These are phyloP conservation scores for Fusarium acutatum DNA, from an alignment of 2,329 filamentous ascomycete species.

Conservation along the genomic window DNA sequence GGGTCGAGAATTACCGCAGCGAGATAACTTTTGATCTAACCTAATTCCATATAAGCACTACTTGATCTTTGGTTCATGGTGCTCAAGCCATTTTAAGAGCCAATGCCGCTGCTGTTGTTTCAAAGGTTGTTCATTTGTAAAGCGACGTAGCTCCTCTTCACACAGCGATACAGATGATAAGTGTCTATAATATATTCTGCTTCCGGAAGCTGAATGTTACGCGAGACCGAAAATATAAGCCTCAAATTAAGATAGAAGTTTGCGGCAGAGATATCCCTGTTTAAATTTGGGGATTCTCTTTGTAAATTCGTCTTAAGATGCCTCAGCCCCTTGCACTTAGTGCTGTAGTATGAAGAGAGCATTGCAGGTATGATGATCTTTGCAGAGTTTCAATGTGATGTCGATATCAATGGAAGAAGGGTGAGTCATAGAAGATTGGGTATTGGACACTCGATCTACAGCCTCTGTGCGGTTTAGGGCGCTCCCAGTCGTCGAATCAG, in stretches of 20 bases:
- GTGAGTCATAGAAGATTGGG: fast-evolving
- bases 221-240: no score
- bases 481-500: not conserved
- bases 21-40: fast-evolving
- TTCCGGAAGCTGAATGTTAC: no score
- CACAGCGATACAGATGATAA: no score
- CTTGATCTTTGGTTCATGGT: fast-evolving
- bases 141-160: not conserved
- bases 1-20: not conserved
- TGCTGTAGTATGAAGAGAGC: no score
- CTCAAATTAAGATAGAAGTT: no score
- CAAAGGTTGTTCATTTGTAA: not conserved
- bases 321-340: not conserved
- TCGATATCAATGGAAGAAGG: not conserved
- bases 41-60: fast-evolving
- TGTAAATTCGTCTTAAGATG: fast-evolving
- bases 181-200: no score
- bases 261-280: no score
- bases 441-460: not conserved
- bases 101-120: fast-evolving
- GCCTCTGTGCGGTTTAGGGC: not conserved
- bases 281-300: not conserved
- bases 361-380: not conserved
- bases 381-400: not conserved
- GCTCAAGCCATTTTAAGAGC: fast-evolving